A percentile compares a stretch with the other conserved stretches of the same genome.
These are phyloP conservation scores for Fusarium burgessii DNA, from an alignment of 2,329 filamentous ascomycete genomes.

Conservation along the genomic window DNA sequence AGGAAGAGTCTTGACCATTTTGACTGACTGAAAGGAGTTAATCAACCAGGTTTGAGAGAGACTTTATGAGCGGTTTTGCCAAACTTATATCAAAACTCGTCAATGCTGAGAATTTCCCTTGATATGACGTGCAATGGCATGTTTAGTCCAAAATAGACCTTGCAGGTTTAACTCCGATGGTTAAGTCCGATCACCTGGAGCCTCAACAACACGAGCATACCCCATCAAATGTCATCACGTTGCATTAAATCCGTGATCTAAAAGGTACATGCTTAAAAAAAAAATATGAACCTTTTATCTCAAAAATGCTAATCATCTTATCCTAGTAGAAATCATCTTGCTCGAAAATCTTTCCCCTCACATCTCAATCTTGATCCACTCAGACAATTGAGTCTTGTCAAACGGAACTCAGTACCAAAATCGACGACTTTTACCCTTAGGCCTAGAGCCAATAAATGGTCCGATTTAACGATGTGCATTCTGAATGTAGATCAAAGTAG, in stretches of 20 bases:
- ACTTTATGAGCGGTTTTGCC: no score
- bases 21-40: background rate
- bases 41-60: background rate
- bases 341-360: background rate
- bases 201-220: background rate
- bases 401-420: background rate
- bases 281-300: background rate
- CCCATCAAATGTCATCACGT: background rate
- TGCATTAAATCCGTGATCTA: background rate
- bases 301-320: background rate
- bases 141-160: background rate
- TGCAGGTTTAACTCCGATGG: background rate
- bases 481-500: background rate
- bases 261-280: background rate
- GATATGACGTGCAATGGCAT: background rate
- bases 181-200: background rate
- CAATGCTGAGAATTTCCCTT: no score
- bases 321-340: background rate
- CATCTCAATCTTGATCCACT: background rate
- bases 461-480: no score
- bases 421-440: accelerated
- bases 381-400: background rate
- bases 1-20: background rate
- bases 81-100: background rate
- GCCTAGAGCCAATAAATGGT: background rate